Evolutionary conservation across 345 rosid genomes (phyloP), one percentile per base, ranked within the genome.

Genomic region (Aegle marmelos): DNA sequence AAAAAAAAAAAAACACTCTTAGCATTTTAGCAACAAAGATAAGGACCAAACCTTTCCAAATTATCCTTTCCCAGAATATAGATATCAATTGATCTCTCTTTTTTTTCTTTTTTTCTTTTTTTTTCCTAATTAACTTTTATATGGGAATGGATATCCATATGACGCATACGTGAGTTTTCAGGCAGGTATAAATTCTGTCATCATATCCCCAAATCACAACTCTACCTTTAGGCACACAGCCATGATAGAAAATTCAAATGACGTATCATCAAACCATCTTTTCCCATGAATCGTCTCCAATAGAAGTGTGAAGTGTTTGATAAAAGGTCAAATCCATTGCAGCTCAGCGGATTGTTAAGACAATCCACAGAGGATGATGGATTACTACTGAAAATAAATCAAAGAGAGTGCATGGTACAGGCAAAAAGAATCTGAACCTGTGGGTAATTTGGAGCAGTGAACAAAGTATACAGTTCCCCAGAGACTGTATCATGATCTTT

Each of bases 401-500:
- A 68, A 21, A 67, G 39, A 48, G 34, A 73, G 39, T 57, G 2
- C 3, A 57, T 39, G 31, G 61, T 10, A 54, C 58, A 37, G 45
- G 9, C 61, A 28, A 45, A 39, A 31, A 66, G 54, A 48, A 45
- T 70, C 13, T 50, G 76, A 54, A 82, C 87, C 87, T 81, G 82
- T 39, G 86, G 73, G 73, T 80, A 83, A 66, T 62, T 75, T 72
- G 86, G 82, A 54, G 85, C 88, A 68, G 86, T 83, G 76, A 83
- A 87, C 31, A 87, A 27, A 48, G 86, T 84, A 68, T 31, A 83
- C 58, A 85, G 81, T 74, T 83, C 83, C 78, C 88, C 85, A 50
- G 86, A 79, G 74, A 82, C 85, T 41, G 83, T 84, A 77, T 81
- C 86, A 75, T 87, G 88, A 78, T 87, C 90, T 76, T 65, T 48